Conservation (phyloP, 176 grass and related monocot species). For the Calamus simplicifolius region DNA sequence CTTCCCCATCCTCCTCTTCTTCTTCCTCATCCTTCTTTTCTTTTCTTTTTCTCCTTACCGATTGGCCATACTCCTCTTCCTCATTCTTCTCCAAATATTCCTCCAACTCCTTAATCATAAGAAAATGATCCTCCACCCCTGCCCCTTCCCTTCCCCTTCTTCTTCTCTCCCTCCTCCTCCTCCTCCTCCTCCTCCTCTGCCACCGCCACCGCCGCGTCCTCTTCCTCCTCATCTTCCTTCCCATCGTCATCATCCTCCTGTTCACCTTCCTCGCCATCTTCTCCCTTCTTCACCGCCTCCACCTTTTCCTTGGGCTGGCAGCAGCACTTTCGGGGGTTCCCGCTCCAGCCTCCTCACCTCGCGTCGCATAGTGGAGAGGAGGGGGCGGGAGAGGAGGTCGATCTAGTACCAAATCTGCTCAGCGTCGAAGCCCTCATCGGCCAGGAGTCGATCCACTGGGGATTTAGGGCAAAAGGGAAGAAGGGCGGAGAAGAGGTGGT, state of each 20-base stretch:
- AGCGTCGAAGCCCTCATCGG: constrained; percentile 51
- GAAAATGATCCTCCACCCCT: too few species aligned
- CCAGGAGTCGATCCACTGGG: constrained; percentile 39
- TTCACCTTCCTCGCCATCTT: constrained; percentile 25
- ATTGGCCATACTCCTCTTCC: too few species aligned
- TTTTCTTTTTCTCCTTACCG: too few species aligned
- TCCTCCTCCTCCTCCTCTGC: too few species aligned
- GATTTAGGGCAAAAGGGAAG: constrained; percentile 30
- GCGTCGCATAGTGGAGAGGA: constrained; percentile 51
- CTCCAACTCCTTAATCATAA: too few species aligned
- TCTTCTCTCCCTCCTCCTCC: too few species aligned
- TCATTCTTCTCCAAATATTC: too few species aligned
- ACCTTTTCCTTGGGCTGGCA: background rate
- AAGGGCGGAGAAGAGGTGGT: constrained; percentile 53
- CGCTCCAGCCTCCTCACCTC: constrained; percentile 46
- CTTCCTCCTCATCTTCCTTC: too few species aligned
- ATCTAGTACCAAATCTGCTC: constrained; percentile 94
- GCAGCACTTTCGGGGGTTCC: constrained; percentile 8
- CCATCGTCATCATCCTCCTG: constrained; percentile 25
- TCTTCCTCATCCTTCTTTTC: too few species aligned
- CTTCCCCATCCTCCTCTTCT: too few species aligned
- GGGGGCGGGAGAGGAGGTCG: constrained; percentile 53
- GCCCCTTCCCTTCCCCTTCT: too few species aligned
- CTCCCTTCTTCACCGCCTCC: constrained; percentile 3
- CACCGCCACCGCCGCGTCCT: too few species aligned